These are phyloP conservation scores for Taiwanofungus camphoratus DNA, from an alignment of 1,284 basidiomycete species.

Conservation along the genomic window DNA sequence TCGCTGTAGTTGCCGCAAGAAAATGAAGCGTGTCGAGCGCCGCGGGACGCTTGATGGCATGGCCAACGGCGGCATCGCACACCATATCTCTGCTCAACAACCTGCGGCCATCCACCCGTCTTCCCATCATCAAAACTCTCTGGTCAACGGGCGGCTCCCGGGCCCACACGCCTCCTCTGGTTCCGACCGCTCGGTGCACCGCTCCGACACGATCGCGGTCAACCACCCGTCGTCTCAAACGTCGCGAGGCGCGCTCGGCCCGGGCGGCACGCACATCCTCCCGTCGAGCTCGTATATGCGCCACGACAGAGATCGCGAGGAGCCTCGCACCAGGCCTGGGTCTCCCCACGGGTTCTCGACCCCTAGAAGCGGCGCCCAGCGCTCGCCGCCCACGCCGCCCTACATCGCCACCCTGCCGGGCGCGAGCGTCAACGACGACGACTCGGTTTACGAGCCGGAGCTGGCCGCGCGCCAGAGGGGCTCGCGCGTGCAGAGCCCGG, in stretches of 20 bases:
- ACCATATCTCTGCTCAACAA: constrained; percentile 9
- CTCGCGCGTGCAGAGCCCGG: constrained; percentile 8
- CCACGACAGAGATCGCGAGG: constrained; percentile 16
- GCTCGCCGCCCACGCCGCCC: constrained; percentile 25
- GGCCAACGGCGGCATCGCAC: constrained; percentile 13
- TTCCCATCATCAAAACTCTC: constrained; percentile 19
- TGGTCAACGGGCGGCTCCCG: constrained; percentile 20
- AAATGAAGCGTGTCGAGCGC: constrained; percentile 79
- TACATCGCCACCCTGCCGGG: constrained; percentile 26
- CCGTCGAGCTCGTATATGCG: constrained; percentile 14
- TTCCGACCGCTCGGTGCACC: constrained; percentile 22
- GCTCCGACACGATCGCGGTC: constrained; percentile 25
- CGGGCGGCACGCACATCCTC: constrained; percentile 18
- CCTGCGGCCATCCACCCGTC: constrained; percentile 26
- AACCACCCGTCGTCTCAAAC: constrained; percentile 17
- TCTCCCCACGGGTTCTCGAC: constrained; percentile 17
- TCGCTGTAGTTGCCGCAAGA: constrained; percentile 62
- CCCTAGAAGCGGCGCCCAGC: constrained; percentile 12
- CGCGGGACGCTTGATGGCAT: constrained; percentile 56
- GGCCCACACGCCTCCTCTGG: constrained; percentile 4
- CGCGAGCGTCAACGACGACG: constrained; percentile 20
- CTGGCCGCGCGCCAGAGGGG: constrained; percentile 6
- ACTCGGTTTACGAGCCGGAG: constrained; percentile 13
- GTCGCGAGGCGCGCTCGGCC: constrained; percentile 13
- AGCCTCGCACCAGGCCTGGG: constrained; percentile 10